A percentile compares a stretch with the other conserved stretches of the same genome.
These are phyloP conservation scores for Euphorbia corollata DNA, from an alignment of 441 rosid genomes.

Conservation along the genomic window DNA sequence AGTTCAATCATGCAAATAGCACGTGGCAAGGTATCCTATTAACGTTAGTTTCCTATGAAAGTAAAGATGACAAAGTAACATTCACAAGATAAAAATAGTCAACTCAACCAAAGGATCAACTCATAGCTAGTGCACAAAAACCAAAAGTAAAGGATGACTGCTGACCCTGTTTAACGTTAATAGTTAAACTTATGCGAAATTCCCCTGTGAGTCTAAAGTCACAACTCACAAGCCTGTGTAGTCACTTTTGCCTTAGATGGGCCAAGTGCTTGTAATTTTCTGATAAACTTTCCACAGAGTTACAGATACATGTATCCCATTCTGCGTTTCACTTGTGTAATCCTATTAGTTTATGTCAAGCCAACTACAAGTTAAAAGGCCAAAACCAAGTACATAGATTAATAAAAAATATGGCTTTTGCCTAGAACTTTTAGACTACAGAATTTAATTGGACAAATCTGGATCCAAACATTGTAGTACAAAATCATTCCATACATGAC, in stretches of 20 bases:
- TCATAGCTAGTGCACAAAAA: not conserved
- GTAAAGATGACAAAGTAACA: not conserved
- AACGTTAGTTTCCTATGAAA: not conserved
- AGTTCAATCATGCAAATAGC: not conserved
- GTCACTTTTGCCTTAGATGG: not conserved
- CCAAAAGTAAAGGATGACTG: not conserved
- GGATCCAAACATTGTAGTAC: not conserved
- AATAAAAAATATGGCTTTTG: too few species aligned
- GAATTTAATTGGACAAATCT: too few species aligned
- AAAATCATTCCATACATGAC: too few species aligned
- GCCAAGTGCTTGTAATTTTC: not conserved
- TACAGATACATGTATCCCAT: too few species aligned
- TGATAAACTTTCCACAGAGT: too few species aligned
- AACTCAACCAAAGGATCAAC: slow-evolving; percentile 2
- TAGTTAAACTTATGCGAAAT: not conserved
- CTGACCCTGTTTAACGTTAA: not conserved
- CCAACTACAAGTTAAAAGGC: too few species aligned
- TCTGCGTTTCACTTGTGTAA: too few species aligned
- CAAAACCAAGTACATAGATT: too few species aligned
- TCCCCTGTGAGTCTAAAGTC: too few species aligned
- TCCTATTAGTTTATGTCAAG: too few species aligned
- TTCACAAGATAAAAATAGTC: not conserved
- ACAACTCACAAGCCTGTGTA: too few species aligned
- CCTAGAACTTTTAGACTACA: not conserved
- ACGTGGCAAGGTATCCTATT: not conserved